phyloP scores from a whole-genome alignment of 2,329 filamentous ascomycete species.

The Sphaerulina vaccinii region DNA sequence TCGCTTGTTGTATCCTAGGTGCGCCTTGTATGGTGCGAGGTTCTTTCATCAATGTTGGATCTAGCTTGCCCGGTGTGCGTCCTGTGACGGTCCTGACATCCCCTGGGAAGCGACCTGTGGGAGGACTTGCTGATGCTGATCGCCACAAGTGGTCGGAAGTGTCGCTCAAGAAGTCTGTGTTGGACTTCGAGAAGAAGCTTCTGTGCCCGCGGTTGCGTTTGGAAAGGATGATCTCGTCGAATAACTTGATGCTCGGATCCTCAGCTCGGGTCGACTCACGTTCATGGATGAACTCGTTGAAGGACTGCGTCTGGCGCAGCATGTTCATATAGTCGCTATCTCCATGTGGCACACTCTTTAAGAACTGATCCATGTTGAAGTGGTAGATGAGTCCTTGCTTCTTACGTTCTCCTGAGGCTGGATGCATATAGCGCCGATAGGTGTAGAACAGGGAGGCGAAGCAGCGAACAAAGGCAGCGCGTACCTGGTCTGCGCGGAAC shows the following conservation, averaged over 20 bases:
- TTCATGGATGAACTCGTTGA: constrained; percentile 74
- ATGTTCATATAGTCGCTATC: constrained; percentile 63
- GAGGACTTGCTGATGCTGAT: constrained; percentile 58
- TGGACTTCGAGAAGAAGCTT: constrained; percentile 62
- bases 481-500: constrained; percentile 65
- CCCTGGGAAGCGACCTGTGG: constrained; percentile 53
- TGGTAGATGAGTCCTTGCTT: constrained; percentile 62
- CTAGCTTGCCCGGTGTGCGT: constrained; percentile 76
- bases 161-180: constrained; percentile 66
- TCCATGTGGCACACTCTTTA: constrained; percentile 63
- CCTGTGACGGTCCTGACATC: constrained; percentile 60
- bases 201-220: constrained; percentile 69
- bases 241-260: constrained; percentile 68
- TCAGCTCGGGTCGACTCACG: constrained; percentile 63
- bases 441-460: constrained; percentile 69
- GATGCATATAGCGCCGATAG: constrained; percentile 62
- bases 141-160: constrained; percentile 78
- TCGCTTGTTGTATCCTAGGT: constrained; percentile 58
- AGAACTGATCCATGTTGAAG: constrained; percentile 67
- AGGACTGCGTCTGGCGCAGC: constrained; percentile 64
- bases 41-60: constrained; percentile 85
- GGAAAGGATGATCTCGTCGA: constrained; percentile 80
- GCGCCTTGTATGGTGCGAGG: constrained; percentile 85
- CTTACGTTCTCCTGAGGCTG: constrained; percentile 60
- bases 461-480: constrained; percentile 66